Conservation (phyloP, 2,329 filamentous ascomycete species). For the Emydomyces testavorans region DNA sequence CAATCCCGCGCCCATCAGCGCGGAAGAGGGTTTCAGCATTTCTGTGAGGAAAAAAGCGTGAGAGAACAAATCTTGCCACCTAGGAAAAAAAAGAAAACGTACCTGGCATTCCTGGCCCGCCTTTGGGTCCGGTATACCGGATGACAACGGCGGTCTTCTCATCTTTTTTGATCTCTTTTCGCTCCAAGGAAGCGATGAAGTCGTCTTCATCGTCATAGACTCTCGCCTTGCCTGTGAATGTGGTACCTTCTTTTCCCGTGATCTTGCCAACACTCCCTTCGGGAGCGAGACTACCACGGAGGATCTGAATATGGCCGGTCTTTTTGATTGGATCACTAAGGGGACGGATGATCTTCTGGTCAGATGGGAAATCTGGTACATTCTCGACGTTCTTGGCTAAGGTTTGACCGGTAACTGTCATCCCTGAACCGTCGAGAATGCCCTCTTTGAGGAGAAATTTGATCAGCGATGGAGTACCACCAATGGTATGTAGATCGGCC, state of each 20-base stretch:
- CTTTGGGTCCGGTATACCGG: conserved; percentile 62
- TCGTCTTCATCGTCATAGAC: conserved; percentile 60
- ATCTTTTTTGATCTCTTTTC: conserved; percentile 58
- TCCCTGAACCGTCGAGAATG: conserved; percentile 47
- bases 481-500: conserved; percentile 46
- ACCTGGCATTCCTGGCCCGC: conserved; percentile 57
- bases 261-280: conserved; percentile 64
- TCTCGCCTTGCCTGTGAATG: conserved; percentile 57
- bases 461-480: conserved; percentile 47
- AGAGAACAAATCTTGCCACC: no score
- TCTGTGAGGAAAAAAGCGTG: conserved; percentile 41
- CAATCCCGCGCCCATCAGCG: conserved; percentile 62
- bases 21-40: conserved; percentile 60
- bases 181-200: conserved; percentile 57
- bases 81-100: no score
- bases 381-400: conserved; percentile 49
- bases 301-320: conserved; percentile 62
- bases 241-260: conserved; percentile 60
- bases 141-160: conserved; percentile 69
- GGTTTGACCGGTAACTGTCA: conserved; percentile 50
- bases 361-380: conserved; percentile 51
- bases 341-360: conserved; percentile 59
- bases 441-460: conserved; percentile 49
- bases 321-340: conserved; percentile 58
- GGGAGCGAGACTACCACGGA: conserved; percentile 57